phyloP scores from a whole-genome alignment of 805 yeast genomes.

The Zygoascus flipseniorum region DNA sequence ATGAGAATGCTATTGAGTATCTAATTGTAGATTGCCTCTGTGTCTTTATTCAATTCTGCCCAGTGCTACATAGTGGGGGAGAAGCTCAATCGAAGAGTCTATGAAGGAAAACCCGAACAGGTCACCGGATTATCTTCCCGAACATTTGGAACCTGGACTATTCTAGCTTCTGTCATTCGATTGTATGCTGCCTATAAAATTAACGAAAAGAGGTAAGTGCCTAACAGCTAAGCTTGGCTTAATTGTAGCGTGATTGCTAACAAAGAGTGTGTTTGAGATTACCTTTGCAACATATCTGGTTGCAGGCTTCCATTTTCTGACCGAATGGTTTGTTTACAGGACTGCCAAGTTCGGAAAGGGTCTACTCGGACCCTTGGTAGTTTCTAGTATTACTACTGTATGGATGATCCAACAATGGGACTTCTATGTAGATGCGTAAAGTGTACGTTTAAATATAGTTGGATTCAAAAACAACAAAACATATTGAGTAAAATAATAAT shows the following conservation, averaged over 20 bases:
- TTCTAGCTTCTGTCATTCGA: slow-evolving; percentile 75
- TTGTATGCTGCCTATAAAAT: slow-evolving; percentile 78
- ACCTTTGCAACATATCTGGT: slow-evolving; percentile 72
- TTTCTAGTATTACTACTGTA: slow-evolving; percentile 57
- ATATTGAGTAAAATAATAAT: not conserved
- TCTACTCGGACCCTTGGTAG: slow-evolving; percentile 79
- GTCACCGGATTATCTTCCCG: slow-evolving; percentile 69
- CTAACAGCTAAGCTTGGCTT: too few species aligned
- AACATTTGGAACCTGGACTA: slow-evolving; percentile 98
- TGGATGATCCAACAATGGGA: slow-evolving; percentile 78
- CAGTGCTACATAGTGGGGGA: slow-evolving; percentile 78
- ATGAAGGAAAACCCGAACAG: slow-evolving; percentile 46
- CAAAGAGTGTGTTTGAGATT: slow-evolving; percentile 50
- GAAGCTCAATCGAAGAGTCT: slow-evolving; percentile 69
- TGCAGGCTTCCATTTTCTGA: slow-evolving; percentile 74
- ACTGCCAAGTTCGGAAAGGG: slow-evolving; percentile 86
- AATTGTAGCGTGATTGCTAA: not conserved
- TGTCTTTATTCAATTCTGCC: slow-evolving; percentile 82
- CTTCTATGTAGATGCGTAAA: slow-evolving; percentile 34
- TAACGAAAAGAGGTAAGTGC: slow-evolving; percentile 44
- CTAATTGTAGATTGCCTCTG: slow-evolving; percentile 52
- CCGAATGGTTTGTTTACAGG: slow-evolving; percentile 72
- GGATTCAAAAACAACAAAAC: not conserved
- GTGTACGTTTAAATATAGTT: not conserved
- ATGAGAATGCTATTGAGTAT: not conserved